A percentile compares a stretch with the other conserved stretches of the same genome.
Evolutionary conservation across 2,329 filamentous ascomycete genomes (phyloP).

Genomic region (Gremmenia infestans): DNA sequence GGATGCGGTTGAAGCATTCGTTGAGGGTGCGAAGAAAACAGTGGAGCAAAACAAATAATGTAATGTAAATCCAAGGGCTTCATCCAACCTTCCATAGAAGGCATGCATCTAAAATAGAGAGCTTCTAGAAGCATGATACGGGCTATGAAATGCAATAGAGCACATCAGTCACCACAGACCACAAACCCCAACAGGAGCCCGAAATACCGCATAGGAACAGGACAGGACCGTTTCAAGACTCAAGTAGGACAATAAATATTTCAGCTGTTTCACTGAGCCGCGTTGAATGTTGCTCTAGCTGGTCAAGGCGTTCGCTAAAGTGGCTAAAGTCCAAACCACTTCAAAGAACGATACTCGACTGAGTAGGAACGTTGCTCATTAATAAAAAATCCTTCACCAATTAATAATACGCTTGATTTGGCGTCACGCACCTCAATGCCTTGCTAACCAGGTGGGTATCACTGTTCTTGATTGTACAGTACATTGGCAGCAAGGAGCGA

Average conservation of each 20-base stretch:
- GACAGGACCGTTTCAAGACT: too few species aligned
- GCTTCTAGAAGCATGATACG: background rate
- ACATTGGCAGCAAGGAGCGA: background rate
- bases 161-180: too few species aligned
- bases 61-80: background rate
- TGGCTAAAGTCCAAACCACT: background rate
- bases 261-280: too few species aligned
- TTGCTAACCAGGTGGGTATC: too few species aligned
- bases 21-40: conserved; percentile 79
- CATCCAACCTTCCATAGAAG: background rate
- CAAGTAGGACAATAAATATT: too few species aligned
- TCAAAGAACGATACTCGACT: background rate
- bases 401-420: too few species aligned
- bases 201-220: too few species aligned
- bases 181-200: too few species aligned
- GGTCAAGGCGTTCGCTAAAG: conserved; percentile 1
- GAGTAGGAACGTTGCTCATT: background rate
- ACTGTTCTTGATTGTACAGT: too few species aligned
- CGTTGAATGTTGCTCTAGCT: background rate
- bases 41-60: conserved; percentile 51
- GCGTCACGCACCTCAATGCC: too few species aligned
- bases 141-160: too few species aligned
- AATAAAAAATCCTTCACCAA: background rate
- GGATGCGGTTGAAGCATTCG: conserved; percentile 84
- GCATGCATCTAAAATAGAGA: background rate